These are phyloP conservation scores for Pseudocercospora fijiensis DNA, from an alignment of 2,329 filamentous ascomycete genomes.

Conservation along the genomic window DNA sequence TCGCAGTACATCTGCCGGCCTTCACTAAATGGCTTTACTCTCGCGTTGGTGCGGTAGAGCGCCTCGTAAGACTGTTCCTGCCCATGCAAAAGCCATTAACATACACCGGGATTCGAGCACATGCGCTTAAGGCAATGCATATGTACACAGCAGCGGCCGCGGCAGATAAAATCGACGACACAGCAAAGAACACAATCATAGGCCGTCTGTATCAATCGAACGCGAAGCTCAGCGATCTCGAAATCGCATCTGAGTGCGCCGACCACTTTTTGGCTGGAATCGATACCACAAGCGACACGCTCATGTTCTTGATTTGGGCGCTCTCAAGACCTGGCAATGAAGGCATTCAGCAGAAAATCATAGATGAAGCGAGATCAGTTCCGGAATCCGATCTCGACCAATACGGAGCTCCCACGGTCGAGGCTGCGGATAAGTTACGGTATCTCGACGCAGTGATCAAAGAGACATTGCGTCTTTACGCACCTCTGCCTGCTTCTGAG, in stretches of 20 bases:
- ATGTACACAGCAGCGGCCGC: conserved; percentile 31
- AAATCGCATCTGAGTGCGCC: conserved; percentile 55
- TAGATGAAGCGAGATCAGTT: conserved; percentile 43
- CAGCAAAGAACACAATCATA: conserved; percentile 40
- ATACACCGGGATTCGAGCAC: conserved; percentile 52
- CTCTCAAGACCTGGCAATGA: conserved; percentile 48
- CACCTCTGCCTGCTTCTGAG: conserved; percentile 53
- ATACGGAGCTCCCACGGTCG: conserved; percentile 44
- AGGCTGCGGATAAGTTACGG: conserved; percentile 34
- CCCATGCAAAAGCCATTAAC: conserved; percentile 54
- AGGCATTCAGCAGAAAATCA: conserved; percentile 48
- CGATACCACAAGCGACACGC: conserved; percentile 54
- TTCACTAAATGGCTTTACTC: conserved; percentile 54
- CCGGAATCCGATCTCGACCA: conserved; percentile 24
- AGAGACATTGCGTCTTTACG: conserved; percentile 66
- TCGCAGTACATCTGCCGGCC: conserved; percentile 47
- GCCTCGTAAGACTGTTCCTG: conserved; percentile 43
- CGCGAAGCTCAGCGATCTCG: conserved; percentile 42
- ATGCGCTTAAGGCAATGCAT: conserved; percentile 40
- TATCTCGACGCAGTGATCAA: conserved; percentile 76
- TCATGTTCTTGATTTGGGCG: conserved; percentile 54
- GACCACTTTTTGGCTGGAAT: conserved; percentile 57
- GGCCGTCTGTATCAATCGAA: conserved; percentile 39
- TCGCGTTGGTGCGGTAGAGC: conserved; percentile 41
- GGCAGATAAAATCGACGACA: conserved; percentile 24